Base-by-base conservation (phyloP, 2,329 filamentous ascomycete species). In the Apiospora arundinis region DNA sequence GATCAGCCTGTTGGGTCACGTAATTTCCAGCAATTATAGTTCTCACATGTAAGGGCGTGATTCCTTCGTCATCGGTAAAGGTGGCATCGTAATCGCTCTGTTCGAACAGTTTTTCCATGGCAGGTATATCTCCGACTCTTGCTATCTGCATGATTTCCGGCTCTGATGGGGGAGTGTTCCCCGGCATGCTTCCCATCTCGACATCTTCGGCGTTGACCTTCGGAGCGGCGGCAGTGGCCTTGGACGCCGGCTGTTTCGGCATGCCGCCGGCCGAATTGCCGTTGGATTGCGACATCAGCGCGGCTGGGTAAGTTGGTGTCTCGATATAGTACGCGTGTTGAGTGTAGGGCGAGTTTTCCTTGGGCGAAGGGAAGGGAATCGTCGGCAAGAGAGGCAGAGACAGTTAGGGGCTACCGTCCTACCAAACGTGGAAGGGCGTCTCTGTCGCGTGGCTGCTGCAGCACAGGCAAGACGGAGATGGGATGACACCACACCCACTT, bases 111-210 rank as follows among this genome's bases (percentile, higher is more conserved):
- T 92, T 95, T 84, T 97, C 93, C 86, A 99, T 96, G 69, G 90
- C 92, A 9, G 88, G 86, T 73, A 98, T 90, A 80, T 99, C 95
- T 71, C 97, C 96, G 76, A 97, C 83, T 72, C 96, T 89, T 52
- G 96, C 95, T 80, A 98, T 85, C 84, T 98, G 95, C 95, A 99
- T 98, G 76, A 99, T 92, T 83, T 99, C 95, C 76, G 93, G 89
- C 78, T 93, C 90, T 4, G 80, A 76, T 6, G 80, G 74, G 45
- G 78, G 76, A 74, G 80, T 79, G 69, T 83, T 82, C 73, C 81
- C 80, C 0, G 85, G 81, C 42, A 90, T 78, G 75, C 80, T 82
- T 16, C 86, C 87, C 81, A 89, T 84, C 76, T 90, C 88, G 81
- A 89, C 82, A 74, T 87, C 87, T 78, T 84, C 86, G 23, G 79